Evolutionary conservation across 179 eudicot species (phyloP).

Genomic region (Spergularia azorica): DNA sequence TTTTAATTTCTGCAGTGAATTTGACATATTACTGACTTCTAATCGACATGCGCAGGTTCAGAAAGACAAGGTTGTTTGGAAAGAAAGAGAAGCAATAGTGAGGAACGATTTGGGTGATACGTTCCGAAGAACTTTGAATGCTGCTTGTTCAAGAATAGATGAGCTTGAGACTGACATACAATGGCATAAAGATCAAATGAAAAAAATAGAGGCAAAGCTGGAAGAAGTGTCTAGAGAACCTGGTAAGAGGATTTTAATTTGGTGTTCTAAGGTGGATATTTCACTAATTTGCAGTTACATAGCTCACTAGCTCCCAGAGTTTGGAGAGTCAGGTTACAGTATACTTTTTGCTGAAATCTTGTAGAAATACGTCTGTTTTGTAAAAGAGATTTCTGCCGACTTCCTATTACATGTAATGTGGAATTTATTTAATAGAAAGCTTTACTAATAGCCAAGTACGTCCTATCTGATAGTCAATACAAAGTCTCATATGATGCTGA

Average conservation of each 20-base stretch:
- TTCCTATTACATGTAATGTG: not conserved
- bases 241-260: conserved; percentile 44
- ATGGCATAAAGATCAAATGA: conserved; percentile 57
- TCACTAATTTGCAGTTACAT: not conserved
- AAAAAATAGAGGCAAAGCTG: conserved; percentile 58
- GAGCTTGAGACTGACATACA: conserved; percentile 68
- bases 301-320: not conserved
- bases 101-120: conserved; percentile 72
- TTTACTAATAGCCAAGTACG: not conserved
- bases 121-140: conserved; percentile 48
- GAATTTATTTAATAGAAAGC: not conserved
- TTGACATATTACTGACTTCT: conserved; percentile 24
- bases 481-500: too few species aligned
- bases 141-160: conserved; percentile 62
- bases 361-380: too few species aligned
- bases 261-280: not conserved
- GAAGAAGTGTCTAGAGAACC: conserved; percentile 79
- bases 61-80: conserved; percentile 78
- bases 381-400: not conserved
- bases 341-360: not conserved
- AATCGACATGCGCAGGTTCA: conserved; percentile 51
- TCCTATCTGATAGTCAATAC: too few species aligned
- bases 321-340: not conserved
- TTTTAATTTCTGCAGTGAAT: not conserved
- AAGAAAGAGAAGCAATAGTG: conserved; percentile 64